Percentiles rank a stretch among this genome's conserved stretches.
Evolutionary conservation across 2,329 filamentous ascomycete genomes (phyloP).

Genomic region (Diaporthe sp.): DNA sequence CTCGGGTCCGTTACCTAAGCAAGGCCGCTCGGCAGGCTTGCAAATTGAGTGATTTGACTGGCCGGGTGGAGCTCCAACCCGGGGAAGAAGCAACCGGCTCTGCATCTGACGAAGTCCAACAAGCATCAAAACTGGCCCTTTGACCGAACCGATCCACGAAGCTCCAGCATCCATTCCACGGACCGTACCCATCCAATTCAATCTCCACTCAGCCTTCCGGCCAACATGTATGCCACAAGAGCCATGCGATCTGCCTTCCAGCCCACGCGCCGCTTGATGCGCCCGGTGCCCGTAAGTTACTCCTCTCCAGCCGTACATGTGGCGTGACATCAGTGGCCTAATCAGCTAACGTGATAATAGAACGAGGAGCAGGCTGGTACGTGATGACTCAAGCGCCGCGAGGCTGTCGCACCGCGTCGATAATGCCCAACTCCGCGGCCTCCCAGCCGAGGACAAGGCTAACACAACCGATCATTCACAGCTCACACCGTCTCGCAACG

Average conservation of each 20-base stretch:
- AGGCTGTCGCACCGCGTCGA: conserved; percentile 8
- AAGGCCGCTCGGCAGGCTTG: conserved; percentile 27
- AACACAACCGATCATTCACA: conserved; percentile 55
- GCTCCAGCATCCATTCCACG: conserved; percentile 39
- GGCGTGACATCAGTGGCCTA: conserved; percentile 45
- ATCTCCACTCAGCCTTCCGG: conserved; percentile 49
- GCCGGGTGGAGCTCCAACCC: conserved; percentile 37
- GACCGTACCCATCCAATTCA: conserved; percentile 33
- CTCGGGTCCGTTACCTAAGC: conserved; percentile 34
- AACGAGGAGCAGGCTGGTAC: conserved; percentile 78
- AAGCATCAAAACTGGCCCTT: conserved; percentile 34
- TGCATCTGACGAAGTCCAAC: conserved; percentile 36
- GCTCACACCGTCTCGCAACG: conserved; percentile 98
- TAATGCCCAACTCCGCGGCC: background rate
- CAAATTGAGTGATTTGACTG: conserved; percentile 42
- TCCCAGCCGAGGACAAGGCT: conserved; percentile 26
- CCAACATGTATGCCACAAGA: conserved; percentile 76
- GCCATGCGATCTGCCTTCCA: conserved; percentile 75
- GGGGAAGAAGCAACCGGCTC: conserved; percentile 32
- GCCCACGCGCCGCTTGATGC: conserved; percentile 76
- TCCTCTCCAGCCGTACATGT: background rate
- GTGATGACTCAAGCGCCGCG: conserved; percentile 51
- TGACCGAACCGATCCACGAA: conserved; percentile 41
- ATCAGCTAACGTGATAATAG: conserved; percentile 59
- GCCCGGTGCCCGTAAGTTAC: conserved; percentile 78